These are phyloP conservation scores for Eutreptiella sp. DNA, from an alignment of 208 protist species.

Conservation along the genomic window DNA sequence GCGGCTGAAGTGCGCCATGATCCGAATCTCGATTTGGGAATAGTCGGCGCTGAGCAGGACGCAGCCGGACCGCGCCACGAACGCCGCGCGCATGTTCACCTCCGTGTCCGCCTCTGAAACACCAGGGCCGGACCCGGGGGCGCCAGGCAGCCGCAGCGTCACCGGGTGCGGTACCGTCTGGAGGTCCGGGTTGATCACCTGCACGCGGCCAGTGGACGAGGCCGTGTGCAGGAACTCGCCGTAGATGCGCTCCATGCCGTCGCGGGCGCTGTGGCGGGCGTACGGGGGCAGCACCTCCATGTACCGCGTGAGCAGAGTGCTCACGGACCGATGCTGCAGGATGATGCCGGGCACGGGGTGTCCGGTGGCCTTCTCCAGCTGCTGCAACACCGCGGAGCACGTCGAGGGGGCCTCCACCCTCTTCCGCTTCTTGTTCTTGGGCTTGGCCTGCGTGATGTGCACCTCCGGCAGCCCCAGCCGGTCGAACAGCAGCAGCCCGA, in stretches of 20 bases:
- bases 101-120: background rate
- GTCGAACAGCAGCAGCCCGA: constrained; percentile 24
- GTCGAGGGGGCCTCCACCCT: constrained; percentile 26
- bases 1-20: constrained; percentile 35
- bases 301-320: constrained; percentile 33
- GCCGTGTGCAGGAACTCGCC: constrained; percentile 30
- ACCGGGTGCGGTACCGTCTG: constrained; percentile 44
- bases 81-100: constrained; percentile 12
- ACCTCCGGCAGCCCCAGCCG: constrained; percentile 11
- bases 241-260: constrained; percentile 5
- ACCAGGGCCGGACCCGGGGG: too few species aligned
- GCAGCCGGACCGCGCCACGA: constrained; percentile 19
- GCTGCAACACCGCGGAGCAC: constrained; percentile 20
- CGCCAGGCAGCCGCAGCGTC: constrained; percentile 8
- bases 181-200: constrained; percentile 33
- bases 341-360: constrained; percentile 17
- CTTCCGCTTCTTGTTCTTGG: constrained; percentile 9
- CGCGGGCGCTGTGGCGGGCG: background rate
- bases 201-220: constrained; percentile 34
- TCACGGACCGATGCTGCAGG: constrained; percentile 19
- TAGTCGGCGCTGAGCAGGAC: constrained; percentile 40
- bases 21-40: constrained; percentile 36
- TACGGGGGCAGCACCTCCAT: constrained; percentile 13
- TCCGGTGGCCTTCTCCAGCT: constrained; percentile 20
- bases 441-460: background rate